phyloP scores from a whole-genome alignment of 306 rosid species.

The Abrus precatorius region DNA sequence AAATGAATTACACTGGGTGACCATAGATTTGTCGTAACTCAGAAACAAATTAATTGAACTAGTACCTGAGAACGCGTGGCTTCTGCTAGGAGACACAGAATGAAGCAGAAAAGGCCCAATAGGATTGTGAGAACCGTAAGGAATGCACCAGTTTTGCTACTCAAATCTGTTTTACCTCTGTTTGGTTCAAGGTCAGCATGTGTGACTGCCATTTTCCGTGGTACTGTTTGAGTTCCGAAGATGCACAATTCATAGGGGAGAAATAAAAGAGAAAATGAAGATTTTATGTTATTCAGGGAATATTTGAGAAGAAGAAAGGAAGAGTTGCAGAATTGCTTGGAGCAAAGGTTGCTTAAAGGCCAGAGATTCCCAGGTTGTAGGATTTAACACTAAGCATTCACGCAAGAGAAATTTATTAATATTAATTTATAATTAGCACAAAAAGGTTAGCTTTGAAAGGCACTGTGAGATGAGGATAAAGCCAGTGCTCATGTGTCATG shows the following conservation, averaged over 20 bases:
- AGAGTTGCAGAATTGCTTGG: conserved; percentile 63
- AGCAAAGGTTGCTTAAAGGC: conserved; percentile 74
- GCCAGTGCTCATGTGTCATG: conserved; percentile 20
- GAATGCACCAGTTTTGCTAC: conserved; percentile 63
- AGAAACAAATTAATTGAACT: background rate
- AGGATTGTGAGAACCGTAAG: conserved; percentile 61
- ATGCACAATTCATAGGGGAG: conserved; percentile 34
- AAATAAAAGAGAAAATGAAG: background rate
- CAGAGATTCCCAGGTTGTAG: conserved; percentile 58
- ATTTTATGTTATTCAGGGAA: conserved; percentile 14
- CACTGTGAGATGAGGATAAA: conserved; percentile 34
- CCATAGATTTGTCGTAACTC: too few relatives aligned
- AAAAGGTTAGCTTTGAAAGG: conserved; percentile 34
- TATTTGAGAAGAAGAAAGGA: conserved; percentile 26
- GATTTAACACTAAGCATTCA: conserved; percentile 53
- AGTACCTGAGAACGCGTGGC: conserved; percentile 77
- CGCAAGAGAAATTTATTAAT: conserved; percentile 17
- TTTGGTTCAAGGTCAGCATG: conserved; percentile 81
- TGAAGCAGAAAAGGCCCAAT: conserved; percentile 68
- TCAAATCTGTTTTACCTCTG: conserved; percentile 49
- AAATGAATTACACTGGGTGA: too few relatives aligned
- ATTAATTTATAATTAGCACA: background rate
- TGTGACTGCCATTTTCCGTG: conserved; percentile 67
- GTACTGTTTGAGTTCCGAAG: conserved; percentile 32
- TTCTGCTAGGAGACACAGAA: conserved; percentile 76